phyloP scores from a whole-genome alignment of 1,139 yeast species.

The Hyphopichia wangnamkhiaoensis region DNA sequence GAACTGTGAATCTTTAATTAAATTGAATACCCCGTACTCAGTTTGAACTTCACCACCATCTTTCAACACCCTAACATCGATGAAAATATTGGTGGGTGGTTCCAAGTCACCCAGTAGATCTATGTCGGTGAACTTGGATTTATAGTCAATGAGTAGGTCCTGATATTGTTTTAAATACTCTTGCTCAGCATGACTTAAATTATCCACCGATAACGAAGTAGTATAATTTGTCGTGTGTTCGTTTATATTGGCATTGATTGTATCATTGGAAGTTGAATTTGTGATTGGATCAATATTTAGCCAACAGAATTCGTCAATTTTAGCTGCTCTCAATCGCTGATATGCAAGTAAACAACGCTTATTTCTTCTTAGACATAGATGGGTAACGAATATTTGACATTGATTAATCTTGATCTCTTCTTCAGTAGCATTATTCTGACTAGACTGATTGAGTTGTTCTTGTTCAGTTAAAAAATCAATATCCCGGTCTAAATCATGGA shows the following conservation, averaged over 20 bases:
- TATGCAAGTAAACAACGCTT: slow-evolving; percentile 88
- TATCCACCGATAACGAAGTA: slow-evolving; percentile 40
- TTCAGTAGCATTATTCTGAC: slow-evolving; percentile 19
- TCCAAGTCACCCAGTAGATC: slow-evolving; percentile 84
- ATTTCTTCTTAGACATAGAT: slow-evolving; percentile 78
- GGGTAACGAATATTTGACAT: slow-evolving; percentile 81
- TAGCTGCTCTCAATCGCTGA: slow-evolving; percentile 67
- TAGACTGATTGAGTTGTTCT: slow-evolving; percentile 5
- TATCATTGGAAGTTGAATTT: slow-evolving; percentile 12
- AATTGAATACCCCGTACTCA: slow-evolving; percentile 92
- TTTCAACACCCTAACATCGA: slow-evolving; percentile 88
- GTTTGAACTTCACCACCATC: slow-evolving; percentile 98
- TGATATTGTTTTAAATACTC: slow-evolving; percentile 74
- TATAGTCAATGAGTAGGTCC: slow-evolving; percentile 71
- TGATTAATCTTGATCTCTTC: slow-evolving; percentile 51
- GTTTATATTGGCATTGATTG: slow-evolving; percentile 1
- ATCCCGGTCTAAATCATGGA: slow-evolving; percentile 56
- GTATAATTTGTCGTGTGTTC: slow-evolving; percentile 24
- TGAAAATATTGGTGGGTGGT: slow-evolving; percentile 89
- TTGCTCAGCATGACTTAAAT: slow-evolving; percentile 75
- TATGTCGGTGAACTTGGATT: slow-evolving; percentile 79
- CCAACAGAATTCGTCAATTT: slow-evolving; percentile 76
- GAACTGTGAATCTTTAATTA: slow-evolving; percentile 94
- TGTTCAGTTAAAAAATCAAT: slow-evolving; percentile 38
- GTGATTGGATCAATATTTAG: slow-evolving; percentile 42